These are phyloP conservation scores for Plasmodium reichenowi DNA, from an alignment of 169 alveolate species.

Conservation along the genomic window DNA sequence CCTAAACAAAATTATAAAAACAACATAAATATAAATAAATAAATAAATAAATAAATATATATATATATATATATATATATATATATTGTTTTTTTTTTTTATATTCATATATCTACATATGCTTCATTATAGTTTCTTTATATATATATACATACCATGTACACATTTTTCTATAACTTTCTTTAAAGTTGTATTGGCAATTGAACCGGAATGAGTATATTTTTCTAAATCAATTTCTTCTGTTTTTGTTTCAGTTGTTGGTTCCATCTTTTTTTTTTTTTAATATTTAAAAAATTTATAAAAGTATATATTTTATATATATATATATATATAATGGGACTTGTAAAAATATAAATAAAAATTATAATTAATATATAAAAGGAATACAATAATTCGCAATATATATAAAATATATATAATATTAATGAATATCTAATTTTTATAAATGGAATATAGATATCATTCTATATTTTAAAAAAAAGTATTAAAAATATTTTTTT, in stretches of 20 bases:
- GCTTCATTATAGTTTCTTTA: not conserved
- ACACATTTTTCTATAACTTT: slow-evolving; percentile 63
- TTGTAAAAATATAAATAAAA: not conserved
- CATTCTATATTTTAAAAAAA: too few species aligned
- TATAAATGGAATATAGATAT: too few species aligned
- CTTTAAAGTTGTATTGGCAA: slow-evolving; percentile 57
- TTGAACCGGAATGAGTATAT: slow-evolving; percentile 53
- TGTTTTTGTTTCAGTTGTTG: slow-evolving; percentile 33
- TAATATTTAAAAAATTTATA: not conserved
- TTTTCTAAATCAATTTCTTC: slow-evolving; percentile 71
- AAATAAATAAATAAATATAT: not conserved
- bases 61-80: not conserved
- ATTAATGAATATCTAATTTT: too few species aligned
- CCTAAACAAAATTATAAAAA: slow-evolving; percentile 15
- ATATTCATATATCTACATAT: not conserved
- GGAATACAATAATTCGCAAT: not conserved
- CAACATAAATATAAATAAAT: not conserved
- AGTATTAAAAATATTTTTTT: too few species aligned
- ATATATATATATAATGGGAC: too few species aligned
- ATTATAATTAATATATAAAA: not conserved
- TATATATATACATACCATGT: slow-evolving; percentile 10
- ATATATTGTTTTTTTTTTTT: not conserved
- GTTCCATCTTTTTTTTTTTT: slow-evolving; percentile 35
- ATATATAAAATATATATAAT: too few species aligned
- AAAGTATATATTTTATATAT: too few species aligned